Evolutionary conservation across 73 alveolate species (phyloP).

Genomic region (Effrenium voratum): DNA sequence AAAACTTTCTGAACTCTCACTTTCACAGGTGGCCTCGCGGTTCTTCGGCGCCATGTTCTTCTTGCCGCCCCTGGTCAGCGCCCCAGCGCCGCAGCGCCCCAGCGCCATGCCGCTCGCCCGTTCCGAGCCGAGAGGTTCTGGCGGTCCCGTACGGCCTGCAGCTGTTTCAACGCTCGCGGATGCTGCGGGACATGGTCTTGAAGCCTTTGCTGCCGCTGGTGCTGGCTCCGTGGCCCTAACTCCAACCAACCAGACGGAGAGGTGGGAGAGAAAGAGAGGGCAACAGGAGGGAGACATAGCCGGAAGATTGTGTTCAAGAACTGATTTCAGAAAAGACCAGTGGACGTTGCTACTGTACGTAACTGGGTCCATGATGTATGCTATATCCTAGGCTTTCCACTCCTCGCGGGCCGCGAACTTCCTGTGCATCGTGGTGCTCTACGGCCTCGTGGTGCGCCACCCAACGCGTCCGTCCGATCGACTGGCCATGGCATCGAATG

Average conservation of each 20-base stretch:
- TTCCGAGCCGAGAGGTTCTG: constrained; percentile 2
- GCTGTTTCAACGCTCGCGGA: constrained; percentile 40
- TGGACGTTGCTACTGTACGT: too few species aligned
- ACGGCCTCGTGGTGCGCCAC: not conserved
- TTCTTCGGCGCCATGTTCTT: constrained; percentile 40
- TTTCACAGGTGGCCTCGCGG: constrained; percentile 27
- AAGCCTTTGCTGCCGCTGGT: constrained; percentile 57
- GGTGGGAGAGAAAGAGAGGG: too few species aligned
- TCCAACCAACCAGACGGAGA: too few species aligned
- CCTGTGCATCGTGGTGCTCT: constrained; percentile 22
- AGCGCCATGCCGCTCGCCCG: not conserved
- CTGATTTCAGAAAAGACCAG: too few species aligned
- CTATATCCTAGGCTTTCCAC: constrained; percentile 55
- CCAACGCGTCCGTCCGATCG: not conserved
- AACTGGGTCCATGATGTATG: too few species aligned
- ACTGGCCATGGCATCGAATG: not conserved
- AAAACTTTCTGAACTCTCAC: not conserved
- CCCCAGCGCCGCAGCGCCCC: not conserved
- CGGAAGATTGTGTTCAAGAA: too few species aligned
- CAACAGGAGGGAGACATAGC: too few species aligned
- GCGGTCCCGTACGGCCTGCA: constrained; percentile 69
- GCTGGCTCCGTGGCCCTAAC: constrained; percentile 30
- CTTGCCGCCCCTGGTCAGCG: constrained; percentile 20
- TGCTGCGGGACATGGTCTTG: constrained; percentile 43
- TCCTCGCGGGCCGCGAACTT: constrained; percentile 32